These are phyloP conservation scores for Steccherinum ochraceum DNA, from an alignment of 768 basidiomycete genomes.

Conservation along the genomic window DNA sequence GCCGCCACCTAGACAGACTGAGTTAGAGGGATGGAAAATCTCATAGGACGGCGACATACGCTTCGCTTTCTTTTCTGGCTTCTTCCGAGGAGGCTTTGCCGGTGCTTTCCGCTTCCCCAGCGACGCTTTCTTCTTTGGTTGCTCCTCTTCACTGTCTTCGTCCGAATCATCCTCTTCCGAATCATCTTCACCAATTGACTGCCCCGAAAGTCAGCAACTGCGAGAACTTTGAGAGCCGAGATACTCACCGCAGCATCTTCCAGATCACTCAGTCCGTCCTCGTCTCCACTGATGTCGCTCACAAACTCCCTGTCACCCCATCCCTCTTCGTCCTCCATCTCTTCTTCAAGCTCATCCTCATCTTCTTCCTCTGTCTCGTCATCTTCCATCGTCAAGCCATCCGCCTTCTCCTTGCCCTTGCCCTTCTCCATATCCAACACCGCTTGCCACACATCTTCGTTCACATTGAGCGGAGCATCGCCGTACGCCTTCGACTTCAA, in stretches of 20 bases:
- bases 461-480: constrained; percentile 95
- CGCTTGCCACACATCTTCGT: constrained; percentile 93
- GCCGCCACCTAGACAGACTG: background rate
- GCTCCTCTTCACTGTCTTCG: constrained; percentile 33
- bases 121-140: constrained; percentile 28
- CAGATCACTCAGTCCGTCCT: constrained; percentile 53
- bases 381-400: constrained; percentile 39
- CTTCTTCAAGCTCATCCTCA: constrained; percentile 51
- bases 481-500: constrained; percentile 97
- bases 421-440: constrained; percentile 78
- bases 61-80: constrained; percentile 54
- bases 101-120: constrained; percentile 67
- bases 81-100: constrained; percentile 39
- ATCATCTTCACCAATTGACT: background rate
- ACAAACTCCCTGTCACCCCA: constrained; percentile 54
- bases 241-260: constrained; percentile 60
- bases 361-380: constrained; percentile 41
- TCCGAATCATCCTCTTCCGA: constrained; percentile 18
- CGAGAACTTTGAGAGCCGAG: constrained; percentile 9
- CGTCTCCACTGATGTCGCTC: constrained; percentile 48
- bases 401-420: constrained; percentile 30
- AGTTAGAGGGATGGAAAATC: background rate
- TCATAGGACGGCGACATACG: constrained; percentile 48
- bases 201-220: background rate
- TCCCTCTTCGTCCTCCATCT: constrained; percentile 38